Evolutionary conservation across 108 stramenopile species (phyloP).

Genomic region (Fistulifera pelliculosa): DNA sequence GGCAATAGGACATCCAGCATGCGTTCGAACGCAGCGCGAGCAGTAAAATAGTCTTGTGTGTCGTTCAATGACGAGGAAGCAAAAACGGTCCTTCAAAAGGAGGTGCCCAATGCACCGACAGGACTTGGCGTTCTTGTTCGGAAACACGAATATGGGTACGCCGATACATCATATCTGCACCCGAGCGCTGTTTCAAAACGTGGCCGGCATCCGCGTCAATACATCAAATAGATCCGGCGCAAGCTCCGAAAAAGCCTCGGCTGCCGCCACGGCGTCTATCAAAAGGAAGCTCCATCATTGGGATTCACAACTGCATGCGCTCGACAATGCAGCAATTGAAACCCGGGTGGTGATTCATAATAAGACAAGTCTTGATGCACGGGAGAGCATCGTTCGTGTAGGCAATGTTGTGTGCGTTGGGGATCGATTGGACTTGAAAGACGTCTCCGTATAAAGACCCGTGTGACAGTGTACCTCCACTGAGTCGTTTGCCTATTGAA

Average conservation of each 20-base stretch:
- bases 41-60: slow-evolving; percentile 43
- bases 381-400: slow-evolving; percentile 47
- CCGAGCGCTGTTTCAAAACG: slow-evolving; percentile 64
- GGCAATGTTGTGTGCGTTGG: slow-evolving; percentile 57
- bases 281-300: slow-evolving; percentile 56
- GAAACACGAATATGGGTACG: slow-evolving; percentile 43
- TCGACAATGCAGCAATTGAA: slow-evolving; percentile 69
- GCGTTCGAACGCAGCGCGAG: slow-evolving; percentile 59
- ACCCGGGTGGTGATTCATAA: slow-evolving; percentile 69
- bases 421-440: slow-evolving; percentile 52
- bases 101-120: slow-evolving; percentile 65
- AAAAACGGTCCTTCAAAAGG: slow-evolving; percentile 75
- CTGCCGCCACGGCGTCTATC: slow-evolving; percentile 78
- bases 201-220: slow-evolving; percentile 41
- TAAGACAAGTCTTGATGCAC: slow-evolving; percentile 80
- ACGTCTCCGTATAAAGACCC: slow-evolving; percentile 70
- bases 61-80: slow-evolving; percentile 19
- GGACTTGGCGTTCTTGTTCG: slow-evolving; percentile 27
- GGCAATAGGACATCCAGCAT: slow-evolving; percentile 32
- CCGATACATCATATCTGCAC: slow-evolving; percentile 63
- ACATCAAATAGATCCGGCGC: slow-evolving; percentile 55
- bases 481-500: slow-evolving; percentile 20
- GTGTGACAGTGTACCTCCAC: slow-evolving; percentile 59
- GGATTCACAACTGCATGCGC: slow-evolving; percentile 21
- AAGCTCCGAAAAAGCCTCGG: slow-evolving; percentile 39